Evolutionary conservation across 805 yeast genomes (phyloP), one percentile per base, ranked within the genome.

Genomic region (Ogataea trehalophila): DNA sequence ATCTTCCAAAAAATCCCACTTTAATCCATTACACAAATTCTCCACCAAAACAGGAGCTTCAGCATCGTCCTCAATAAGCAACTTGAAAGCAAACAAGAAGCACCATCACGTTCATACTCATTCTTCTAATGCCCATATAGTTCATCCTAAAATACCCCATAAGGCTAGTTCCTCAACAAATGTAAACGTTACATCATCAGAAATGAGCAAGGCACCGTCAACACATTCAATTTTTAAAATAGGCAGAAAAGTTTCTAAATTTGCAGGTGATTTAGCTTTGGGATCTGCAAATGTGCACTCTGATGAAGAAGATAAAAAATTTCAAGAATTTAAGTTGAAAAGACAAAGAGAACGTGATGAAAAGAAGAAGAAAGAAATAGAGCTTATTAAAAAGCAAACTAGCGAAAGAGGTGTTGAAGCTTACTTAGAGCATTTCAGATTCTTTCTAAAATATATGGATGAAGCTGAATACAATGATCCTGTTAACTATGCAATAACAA

Each of bases 251-350:
- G 69, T 68, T 1, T 54, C 63, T 2, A 49, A 53, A 34, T 22
- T 65, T 5, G 68, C 65, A 1, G 65, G 65, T 9, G 68, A 65
- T 42, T 46, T 65, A 8, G 68, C 68, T 1, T 61, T 65, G 47
- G 69, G 69, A 8, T 45, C 57, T 15, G 50, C 61, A 4, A 26
- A 52, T 23, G 23, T 50, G 6, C 44, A 42, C 9, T 17, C 43
- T 15, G 54, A 52, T 9, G 62, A 49, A 3, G 48, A 42, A 33
- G 59, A 55, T 39, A 46, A 23, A n/a, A 44, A 44, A 37, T 50
- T 51, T 22, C 56, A 51, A 34, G 55, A 52, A 20, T 51, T 52
- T 42, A 49, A 43, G 42, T 26, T 41, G 18, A 45, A 37, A 14
- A 36, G 50, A 43, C 47, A 42, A 33, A 33, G 44, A 34, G 56